A percentile compares a stretch with the other conserved stretches of the same genome.
Evolutionary conservation across 306 rosid genomes (phyloP).

Genomic region (Medicago arabica): DNA sequence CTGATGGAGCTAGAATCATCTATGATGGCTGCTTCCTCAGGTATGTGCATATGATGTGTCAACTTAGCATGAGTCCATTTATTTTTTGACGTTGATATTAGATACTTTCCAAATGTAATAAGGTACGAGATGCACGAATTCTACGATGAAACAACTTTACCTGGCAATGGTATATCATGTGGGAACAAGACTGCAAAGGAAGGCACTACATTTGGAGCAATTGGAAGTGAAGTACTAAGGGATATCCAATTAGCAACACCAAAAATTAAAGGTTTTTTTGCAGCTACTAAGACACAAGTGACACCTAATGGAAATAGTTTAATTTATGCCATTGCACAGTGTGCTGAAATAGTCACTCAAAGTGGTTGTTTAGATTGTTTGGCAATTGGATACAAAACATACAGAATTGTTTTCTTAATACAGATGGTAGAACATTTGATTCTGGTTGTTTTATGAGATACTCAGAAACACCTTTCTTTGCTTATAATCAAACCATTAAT

Average conservation of each 20-base stretch:
- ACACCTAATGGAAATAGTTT: slow-evolving; percentile 18
- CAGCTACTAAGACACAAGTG: slow-evolving; percentile 46
- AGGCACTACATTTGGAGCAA: neutral
- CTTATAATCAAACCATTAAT: slow-evolving; percentile 56
- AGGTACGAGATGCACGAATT: too few species aligned
- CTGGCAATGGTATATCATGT: slow-evolving; percentile 31
- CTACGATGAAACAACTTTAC: slow-evolving; percentile 14
- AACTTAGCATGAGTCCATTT: too few species aligned
- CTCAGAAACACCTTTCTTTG: slow-evolving; percentile 57
- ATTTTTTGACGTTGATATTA: too few species aligned
- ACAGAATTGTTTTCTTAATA: slow-evolving; percentile 52
- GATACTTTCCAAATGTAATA: too few species aligned
- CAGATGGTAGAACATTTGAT: slow-evolving; percentile 58
- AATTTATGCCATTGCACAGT: slow-evolving; percentile 67
- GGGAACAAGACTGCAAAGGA: slow-evolving; percentile 29
- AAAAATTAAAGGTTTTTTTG: slow-evolving; percentile 50
- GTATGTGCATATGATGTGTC: slow-evolving; percentile 23
- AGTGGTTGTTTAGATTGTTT: slow-evolving; percentile 53
- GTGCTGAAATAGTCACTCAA: slow-evolving; percentile 51
- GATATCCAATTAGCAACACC: slow-evolving; percentile 47
- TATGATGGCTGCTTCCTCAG: slow-evolving; percentile 77
- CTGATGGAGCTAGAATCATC: slow-evolving; percentile 63
- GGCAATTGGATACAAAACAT: slow-evolving; percentile 46
- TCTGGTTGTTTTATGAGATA: slow-evolving; percentile 74
- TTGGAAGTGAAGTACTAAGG: slow-evolving; percentile 26